Evolutionary conservation across 768 basidiomycete genomes (phyloP).

Genomic region (Gloeostereum incarnatum): DNA sequence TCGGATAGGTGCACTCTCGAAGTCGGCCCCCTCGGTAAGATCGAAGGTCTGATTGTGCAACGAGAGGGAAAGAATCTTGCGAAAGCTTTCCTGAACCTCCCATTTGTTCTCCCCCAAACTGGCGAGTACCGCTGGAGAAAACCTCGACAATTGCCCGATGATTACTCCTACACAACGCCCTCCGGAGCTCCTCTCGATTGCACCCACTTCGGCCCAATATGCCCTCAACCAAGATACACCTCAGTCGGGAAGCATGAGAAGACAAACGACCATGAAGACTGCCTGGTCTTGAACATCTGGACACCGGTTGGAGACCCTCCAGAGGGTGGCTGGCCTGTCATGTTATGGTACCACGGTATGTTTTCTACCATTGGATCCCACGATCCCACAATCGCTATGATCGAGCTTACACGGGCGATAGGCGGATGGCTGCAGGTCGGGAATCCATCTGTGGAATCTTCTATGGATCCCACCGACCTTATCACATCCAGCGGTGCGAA

Average conservation of each 20-base stretch:
- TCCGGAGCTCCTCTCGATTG: constrained; percentile 2
- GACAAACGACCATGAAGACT: constrained; percentile 5
- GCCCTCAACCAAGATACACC: constrained; percentile 6
- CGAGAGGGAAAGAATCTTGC: constrained; percentile 4
- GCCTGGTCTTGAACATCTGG: constrained; percentile 5
- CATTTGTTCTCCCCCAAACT: constrained; percentile 4
- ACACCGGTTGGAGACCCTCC: constrained; percentile 4
- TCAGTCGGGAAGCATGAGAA: constrained; percentile 3
- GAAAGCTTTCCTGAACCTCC: constrained; percentile 4
- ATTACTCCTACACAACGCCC: not conserved
- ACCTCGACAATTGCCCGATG: constrained; percentile 3
- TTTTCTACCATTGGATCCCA: too few relatives aligned
- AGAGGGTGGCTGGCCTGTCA: constrained; percentile 7
- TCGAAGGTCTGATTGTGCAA: constrained; percentile 3
- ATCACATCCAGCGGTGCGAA: constrained; percentile 2
- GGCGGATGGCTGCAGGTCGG: constrained; percentile 7
- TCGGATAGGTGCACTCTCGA: not conserved
- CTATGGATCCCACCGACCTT: constrained; percentile 7
- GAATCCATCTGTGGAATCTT: constrained; percentile 4
- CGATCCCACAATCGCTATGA: too few relatives aligned
- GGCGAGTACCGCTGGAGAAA: constrained; percentile 5
- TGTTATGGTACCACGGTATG: constrained; percentile 6
- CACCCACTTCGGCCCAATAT: constrained; percentile 5
- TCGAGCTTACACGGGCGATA: too few relatives aligned
- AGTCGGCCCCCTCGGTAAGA: constrained; percentile 1